phyloP scores from a whole-genome alignment of 2,329 filamentous ascomycete genomes.

The Exserohilum rostratum region DNA sequence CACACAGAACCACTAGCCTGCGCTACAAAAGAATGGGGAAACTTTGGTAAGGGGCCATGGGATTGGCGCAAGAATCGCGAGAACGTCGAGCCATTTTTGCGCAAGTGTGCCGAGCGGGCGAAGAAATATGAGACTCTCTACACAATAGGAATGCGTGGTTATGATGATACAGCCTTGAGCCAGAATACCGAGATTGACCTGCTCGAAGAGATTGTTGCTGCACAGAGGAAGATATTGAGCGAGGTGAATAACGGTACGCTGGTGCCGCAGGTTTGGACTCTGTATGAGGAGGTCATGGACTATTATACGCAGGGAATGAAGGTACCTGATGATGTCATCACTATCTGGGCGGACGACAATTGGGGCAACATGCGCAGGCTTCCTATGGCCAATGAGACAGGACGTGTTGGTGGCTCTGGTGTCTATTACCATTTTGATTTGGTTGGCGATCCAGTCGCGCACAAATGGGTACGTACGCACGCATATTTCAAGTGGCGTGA shows the following conservation, averaged over 20 bases:
- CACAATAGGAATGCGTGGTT: constrained; percentile 71
- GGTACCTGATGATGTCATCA: constrained; percentile 67
- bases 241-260: constrained; percentile 19
- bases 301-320: constrained; percentile 68
- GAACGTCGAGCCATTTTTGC: constrained; percentile 34
- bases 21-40: constrained; percentile 51
- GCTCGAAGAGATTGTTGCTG: constrained; percentile 21
- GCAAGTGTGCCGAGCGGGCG: constrained; percentile 46
- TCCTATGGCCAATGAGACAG: constrained; percentile 62
- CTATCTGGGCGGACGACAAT: constrained; percentile 72
- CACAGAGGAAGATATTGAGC: constrained; percentile 17
- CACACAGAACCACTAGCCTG: constrained; percentile 73
- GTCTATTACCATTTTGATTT: constrained; percentile 69
- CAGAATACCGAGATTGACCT: constrained; percentile 25
- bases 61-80: constrained; percentile 37
- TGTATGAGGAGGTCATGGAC: constrained; percentile 62
- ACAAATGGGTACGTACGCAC: no score
- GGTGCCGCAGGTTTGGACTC: constrained; percentile 6
- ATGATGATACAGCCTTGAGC: constrained; percentile 62
- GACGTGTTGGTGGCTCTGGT: constrained; percentile 63
- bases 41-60: constrained; percentile 29
- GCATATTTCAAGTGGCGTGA: no score
- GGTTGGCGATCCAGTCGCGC: constrained; percentile 63
- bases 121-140: constrained; percentile 68
- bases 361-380: constrained; percentile 67